Evolutionary conservation across 2,329 filamentous ascomycete genomes (phyloP).

Genomic region (Nemania bipapillata): DNA sequence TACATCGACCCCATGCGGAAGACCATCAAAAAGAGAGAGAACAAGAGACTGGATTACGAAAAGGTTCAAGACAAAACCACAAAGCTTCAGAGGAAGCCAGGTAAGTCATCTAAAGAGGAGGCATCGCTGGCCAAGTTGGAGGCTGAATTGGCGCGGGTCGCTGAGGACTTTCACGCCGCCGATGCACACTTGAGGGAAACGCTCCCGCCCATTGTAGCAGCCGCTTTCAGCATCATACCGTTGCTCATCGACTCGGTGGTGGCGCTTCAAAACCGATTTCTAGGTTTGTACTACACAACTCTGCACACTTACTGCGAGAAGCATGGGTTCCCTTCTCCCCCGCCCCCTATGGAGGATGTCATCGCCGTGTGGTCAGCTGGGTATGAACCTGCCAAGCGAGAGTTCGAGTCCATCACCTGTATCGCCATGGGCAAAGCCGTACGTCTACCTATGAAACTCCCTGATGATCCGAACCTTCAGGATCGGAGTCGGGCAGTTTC

Average conservation of each 20-base stretch:
- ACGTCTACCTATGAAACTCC: constrained; percentile 59
- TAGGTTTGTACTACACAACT: constrained; percentile 81
- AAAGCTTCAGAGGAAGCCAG: constrained; percentile 74
- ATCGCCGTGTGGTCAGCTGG: constrained; percentile 72
- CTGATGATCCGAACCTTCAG: constrained; percentile 49
- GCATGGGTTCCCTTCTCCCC: constrained; percentile 74
- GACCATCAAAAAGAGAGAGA: constrained; percentile 85
- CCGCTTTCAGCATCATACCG: constrained; percentile 78
- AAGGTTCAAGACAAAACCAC: constrained; percentile 77
- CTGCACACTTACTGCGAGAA: constrained; percentile 78
- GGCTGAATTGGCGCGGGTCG: constrained; percentile 71
- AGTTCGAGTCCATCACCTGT: constrained; percentile 72
- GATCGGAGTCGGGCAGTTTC: constrained; percentile 45
- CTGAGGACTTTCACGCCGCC: constrained; percentile 77
- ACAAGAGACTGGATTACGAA: constrained; percentile 84
- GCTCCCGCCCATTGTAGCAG: constrained; percentile 76
- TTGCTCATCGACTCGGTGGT: constrained; percentile 76
- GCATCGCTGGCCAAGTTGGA: constrained; percentile 76
- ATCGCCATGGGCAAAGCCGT: constrained; percentile 75
- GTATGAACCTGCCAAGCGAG: constrained; percentile 71
- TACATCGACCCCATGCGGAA: constrained; percentile 78
- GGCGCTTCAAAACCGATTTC: constrained; percentile 78
- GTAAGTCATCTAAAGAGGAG: constrained; percentile 78
- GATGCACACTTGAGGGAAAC: constrained; percentile 78
- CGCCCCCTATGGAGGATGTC: constrained; percentile 77